Evolutionary conservation across 208 protist genomes (phyloP), one percentile per base, ranked within the genome.

Genomic region (Leishmania turanica): DNA sequence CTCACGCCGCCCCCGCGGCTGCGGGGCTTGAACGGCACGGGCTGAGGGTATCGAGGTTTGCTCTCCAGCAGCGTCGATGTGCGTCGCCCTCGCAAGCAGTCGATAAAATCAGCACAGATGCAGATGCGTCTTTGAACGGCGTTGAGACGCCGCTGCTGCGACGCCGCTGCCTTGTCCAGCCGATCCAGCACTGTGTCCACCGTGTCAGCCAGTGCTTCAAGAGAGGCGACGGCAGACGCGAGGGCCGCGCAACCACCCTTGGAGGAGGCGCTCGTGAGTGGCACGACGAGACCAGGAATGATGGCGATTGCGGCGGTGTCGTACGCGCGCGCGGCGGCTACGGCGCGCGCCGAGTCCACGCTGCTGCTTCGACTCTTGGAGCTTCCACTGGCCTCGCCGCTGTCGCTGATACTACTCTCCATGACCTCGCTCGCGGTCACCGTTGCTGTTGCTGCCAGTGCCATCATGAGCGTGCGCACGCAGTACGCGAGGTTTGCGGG

Each of bases 271-370:
- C 77, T 53, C 24, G 47, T 58, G 74, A 82, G 81, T 3, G 86
- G 86, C 21, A 86, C 86, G 3, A 86, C 80, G 24, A 89, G 65
- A n/a, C 81, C 78, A 21, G 78, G 75, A 7, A 81, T 37, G 1
- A n/a, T 27, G 17, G 82, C 82, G 60, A 85, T 81, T 54, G 76
- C 34, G 2, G 82, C 82, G 0, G 66, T 66, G 82, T 86, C 83
- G 78, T 73, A 79, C 3, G 77, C 78, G 37, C 62, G 37, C 7
- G 78, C 78, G 27, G 21, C 2, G 6, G 47, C 42, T 49, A 66
- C 82, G 24, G 82, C 82, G 27, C 21, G 37, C 0, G 77, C 45
- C 2, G 82, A 71, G 77, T 58, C 64, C 21, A 81, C 47, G 47
- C 77, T 85, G 77, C 82, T 85, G 42, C 68, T 73, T 53, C 68